Conservation (phyloP, 169 alveolate genomes). For the Plasmodium fragile region DNA sequence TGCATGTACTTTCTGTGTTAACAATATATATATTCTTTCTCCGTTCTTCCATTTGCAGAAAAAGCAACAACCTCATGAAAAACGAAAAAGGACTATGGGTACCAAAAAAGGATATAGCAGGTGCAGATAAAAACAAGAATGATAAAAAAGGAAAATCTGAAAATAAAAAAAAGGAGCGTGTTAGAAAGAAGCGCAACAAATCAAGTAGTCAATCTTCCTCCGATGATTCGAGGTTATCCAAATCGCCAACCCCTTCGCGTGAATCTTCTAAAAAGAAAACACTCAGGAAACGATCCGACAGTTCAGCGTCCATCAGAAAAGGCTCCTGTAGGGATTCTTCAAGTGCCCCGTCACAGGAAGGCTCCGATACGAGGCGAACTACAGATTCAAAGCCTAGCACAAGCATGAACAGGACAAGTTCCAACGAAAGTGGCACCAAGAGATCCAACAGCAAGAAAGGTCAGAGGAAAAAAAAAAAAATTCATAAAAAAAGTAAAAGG, state of each 20-base stretch:
- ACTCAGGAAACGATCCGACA: neutral
- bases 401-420: neutral
- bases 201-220: conserved; percentile 13
- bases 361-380: neutral
- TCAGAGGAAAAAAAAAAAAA: neutral
- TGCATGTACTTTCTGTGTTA: neutral
- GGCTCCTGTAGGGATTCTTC: neutral
- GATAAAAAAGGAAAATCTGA: neutral
- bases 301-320: neutral
- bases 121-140: conserved; percentile 4
- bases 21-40: neutral
- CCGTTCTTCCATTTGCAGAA: conserved; percentile 1
- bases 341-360: neutral
- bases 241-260: neutral
- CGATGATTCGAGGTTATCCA: neutral
- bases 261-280: conserved; percentile 14
- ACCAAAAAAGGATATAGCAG: conserved; percentile 11
- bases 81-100: conserved; percentile 50
- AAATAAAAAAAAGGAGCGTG: neutral
- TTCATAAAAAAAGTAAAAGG: neutral
- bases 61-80: conserved; percentile 33
- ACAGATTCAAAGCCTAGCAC: neutral
- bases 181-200: neutral
- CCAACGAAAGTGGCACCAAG: neutral
- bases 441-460: neutral